Evolutionary conservation across 2,329 filamentous ascomycete genomes (phyloP), one percentile per base, ranked within the genome.

Genomic region (Xylaria arbuscula): DNA sequence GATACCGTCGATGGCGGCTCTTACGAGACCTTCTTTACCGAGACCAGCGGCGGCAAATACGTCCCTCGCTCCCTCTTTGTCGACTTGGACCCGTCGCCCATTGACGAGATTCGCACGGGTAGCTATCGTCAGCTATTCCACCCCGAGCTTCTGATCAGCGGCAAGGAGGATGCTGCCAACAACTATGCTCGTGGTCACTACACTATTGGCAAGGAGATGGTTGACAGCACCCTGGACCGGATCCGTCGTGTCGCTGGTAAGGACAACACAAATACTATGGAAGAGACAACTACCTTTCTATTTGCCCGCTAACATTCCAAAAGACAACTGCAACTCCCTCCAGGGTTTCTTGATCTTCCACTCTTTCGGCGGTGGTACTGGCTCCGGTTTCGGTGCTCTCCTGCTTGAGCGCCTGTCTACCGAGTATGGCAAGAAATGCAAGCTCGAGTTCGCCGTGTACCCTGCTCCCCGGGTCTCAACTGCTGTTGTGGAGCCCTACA

Each of bases 141-240:
- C 82, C 90, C 90, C 54, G 90, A 92, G 84, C 85, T 90, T 75
- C 81, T 92, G 78, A 88, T 92, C 78, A 92, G 87, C 80, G 90
- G 90, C 81, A 92, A 92, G 86, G 90, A 92, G 81, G 90, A 92
- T 86, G 90, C 90, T 67, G 89, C 90, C 82, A 92, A 92, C 84
- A 92, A 92, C 85, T 92, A 92, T 77, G 90, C 90, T 74, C 90
- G 90, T 83, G 90, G 90, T 66, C 90, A 92, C 83, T 92, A 92
- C 82, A 92, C 90, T 75, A 89, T 92, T 75, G 90, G 90, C 82
- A 92, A 92, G 86, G 90, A 92, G 84, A 89, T 91, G 87, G 87
- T 91, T 64, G 90, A 92, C 79, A 86, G 81, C 74, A 90, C 92
- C 76, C 87, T 92, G 77, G 89, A 92, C 76, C 87, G 88, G 75